Evolutionary conservation across 805 yeast species (phyloP).

Genomic region (Cyberlindnera amylophila): DNA sequence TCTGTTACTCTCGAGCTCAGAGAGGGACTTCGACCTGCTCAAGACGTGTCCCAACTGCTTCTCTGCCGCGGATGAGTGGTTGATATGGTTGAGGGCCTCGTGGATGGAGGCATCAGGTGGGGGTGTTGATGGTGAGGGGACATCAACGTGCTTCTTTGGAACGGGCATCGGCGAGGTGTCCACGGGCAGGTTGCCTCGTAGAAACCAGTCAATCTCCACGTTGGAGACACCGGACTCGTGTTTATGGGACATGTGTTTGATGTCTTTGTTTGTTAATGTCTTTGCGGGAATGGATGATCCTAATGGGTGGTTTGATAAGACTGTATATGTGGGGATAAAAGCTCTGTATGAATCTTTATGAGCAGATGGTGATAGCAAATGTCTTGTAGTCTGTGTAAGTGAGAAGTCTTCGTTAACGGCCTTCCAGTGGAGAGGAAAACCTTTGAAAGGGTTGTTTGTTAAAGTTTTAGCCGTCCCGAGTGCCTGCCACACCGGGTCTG

Average conservation of each 20-base stretch:
- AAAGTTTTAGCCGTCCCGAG: too few species aligned
- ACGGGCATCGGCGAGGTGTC: conserved; percentile 7
- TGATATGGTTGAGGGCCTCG: conserved; percentile 5
- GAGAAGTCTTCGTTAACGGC: too few species aligned
- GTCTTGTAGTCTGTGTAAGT: too few species aligned
- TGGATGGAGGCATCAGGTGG: conserved; percentile 10
- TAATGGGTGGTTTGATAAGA: too few species aligned
- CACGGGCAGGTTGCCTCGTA: conserved; percentile 32
- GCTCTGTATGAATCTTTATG: too few species aligned
- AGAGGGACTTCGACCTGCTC: conserved; percentile 31
- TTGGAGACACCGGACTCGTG: conserved; percentile 32
- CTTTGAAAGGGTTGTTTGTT: too few species aligned
- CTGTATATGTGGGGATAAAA: too few species aligned
- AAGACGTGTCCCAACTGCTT: conserved; percentile 17
- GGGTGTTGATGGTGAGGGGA: conserved; percentile 5
- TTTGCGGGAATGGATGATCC: too few species aligned
- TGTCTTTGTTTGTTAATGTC: not conserved
- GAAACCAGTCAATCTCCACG: conserved; percentile 50
- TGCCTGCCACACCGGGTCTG: too few species aligned
- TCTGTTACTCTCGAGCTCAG: conserved; percentile 19
- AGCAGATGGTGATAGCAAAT: too few species aligned
- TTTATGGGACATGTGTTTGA: not conserved
- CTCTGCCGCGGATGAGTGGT: conserved; percentile 7
- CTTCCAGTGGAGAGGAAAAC: too few species aligned
- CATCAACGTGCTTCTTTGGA: conserved; percentile 7